Evolutionary conservation across 148 eudicot species (phyloP).

Genomic region (Rheum nobile): DNA sequence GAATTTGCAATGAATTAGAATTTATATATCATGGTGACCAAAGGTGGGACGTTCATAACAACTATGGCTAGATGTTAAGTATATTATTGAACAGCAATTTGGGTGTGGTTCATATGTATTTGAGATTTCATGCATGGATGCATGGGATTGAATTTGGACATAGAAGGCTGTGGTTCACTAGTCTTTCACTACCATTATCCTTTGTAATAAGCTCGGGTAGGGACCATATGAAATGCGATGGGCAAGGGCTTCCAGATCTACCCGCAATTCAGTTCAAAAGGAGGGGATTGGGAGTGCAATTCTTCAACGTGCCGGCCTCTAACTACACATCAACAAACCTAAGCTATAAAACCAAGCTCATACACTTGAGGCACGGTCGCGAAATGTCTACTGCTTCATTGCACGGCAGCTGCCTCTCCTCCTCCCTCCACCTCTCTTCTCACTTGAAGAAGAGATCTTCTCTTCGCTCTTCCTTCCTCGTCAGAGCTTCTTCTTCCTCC

Average conservation of each 20-base stretch:
- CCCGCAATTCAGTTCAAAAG: not conserved
- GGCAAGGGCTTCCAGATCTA: not conserved
- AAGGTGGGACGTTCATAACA: too few species aligned
- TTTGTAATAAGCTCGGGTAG: too few species aligned
- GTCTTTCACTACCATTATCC: conserved; percentile 9
- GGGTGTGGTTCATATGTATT: conserved; percentile 2
- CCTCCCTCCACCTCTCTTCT: conserved; percentile 5
- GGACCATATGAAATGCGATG: not conserved
- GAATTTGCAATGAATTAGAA: too few species aligned
- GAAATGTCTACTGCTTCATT: conserved; percentile 1
- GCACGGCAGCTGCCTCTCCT: conserved; percentile 1
- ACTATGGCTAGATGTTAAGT: too few species aligned
- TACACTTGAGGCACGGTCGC: not conserved
- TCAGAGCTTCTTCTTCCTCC: conserved; percentile 10
- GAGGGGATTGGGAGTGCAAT: not conserved
- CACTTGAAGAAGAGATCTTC: conserved; percentile 8
- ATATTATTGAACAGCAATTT: not conserved
- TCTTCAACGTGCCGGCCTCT: not conserved
- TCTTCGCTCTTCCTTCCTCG: not conserved
- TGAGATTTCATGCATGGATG: not conserved
- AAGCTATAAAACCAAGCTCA: not conserved
- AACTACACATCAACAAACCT: not conserved
- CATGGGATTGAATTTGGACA: not conserved
- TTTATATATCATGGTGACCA: too few species aligned
- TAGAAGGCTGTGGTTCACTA: not conserved